Percentiles rank a stretch among this genome's conserved stretches.
These are phyloP conservation scores for Backusella parvicylindrica DNA, from an alignment of 192 early-diverging fungal genomes.

Conservation along the genomic window DNA sequence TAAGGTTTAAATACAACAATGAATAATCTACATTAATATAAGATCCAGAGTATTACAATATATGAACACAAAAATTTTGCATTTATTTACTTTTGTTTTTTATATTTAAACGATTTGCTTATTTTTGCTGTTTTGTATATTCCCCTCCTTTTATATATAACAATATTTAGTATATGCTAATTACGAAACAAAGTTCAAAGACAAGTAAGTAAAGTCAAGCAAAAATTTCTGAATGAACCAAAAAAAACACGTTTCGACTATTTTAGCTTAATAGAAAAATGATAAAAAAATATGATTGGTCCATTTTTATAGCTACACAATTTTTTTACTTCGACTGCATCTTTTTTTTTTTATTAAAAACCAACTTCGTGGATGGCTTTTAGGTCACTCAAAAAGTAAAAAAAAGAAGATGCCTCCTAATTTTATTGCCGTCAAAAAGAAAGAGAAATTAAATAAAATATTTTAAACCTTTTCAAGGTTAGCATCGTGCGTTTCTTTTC, in stretches of 20 bases:
- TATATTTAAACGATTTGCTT: not conserved
- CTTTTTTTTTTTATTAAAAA: not conserved
- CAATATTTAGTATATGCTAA: no score
- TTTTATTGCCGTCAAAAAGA: conserved; percentile 1
- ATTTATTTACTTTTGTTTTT: not conserved
- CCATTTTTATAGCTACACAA: not conserved
- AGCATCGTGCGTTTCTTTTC: not conserved
- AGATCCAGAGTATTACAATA: not conserved
- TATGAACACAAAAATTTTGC: not conserved
- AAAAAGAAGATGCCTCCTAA: not conserved
- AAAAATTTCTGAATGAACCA: conserved; percentile 1
- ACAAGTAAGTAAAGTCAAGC: not conserved
- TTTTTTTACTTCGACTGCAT: not conserved
- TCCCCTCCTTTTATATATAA: not conserved
- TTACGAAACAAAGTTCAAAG: not conserved
- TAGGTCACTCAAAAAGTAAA: not conserved
- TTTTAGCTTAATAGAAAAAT: not conserved
- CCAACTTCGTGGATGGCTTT: not conserved
- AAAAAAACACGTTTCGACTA: not conserved
- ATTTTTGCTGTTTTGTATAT: not conserved
- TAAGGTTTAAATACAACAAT: not conserved
- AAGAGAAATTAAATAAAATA: not conserved
- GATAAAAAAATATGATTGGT: not conserved
- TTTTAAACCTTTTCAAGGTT: not conserved
- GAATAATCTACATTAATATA: not conserved